Conservation (phyloP, 495 filamentous ascomycete species). For the Penicillium egyptiacum region DNA sequence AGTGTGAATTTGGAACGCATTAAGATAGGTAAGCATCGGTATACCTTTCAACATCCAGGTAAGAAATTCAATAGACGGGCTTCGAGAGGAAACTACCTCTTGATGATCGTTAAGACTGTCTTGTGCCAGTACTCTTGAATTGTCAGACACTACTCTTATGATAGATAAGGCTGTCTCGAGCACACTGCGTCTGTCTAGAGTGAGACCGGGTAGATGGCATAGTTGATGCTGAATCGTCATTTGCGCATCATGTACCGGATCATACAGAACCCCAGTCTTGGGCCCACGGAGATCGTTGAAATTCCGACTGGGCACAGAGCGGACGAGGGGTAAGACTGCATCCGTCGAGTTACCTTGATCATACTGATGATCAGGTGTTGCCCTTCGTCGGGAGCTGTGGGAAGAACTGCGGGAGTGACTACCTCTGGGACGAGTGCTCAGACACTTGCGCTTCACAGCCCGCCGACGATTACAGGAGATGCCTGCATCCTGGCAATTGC, state of each 20-base stretch:
- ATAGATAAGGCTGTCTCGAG: conserved; percentile 17
- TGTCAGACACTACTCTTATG: conserved; percentile 7
- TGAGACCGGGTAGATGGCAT: conserved; percentile 3
- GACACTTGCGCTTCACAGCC: conserved; percentile 6
- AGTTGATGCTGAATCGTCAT: conserved; percentile 14
- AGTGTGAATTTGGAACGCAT: background rate
- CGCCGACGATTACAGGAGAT: conserved; percentile 11
- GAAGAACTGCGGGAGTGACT: background rate
- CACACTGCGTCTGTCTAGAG: conserved; percentile 11
- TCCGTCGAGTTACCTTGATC: background rate
- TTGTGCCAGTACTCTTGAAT: background rate
- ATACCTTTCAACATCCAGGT: conserved; percentile 31
- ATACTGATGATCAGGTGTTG: background rate
- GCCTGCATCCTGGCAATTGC: conserved; percentile 25
- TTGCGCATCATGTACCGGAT: conserved; percentile 12
- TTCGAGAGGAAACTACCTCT: background rate
- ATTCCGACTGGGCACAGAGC: background rate
- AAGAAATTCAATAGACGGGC: conserved; percentile 18
- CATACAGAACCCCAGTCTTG: background rate
- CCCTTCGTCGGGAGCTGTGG: background rate
- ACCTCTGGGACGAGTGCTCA: background rate
- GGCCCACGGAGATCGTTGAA: background rate
- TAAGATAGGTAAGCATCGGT: background rate
- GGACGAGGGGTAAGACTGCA: background rate
- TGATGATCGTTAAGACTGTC: background rate